Base-by-base conservation (phyloP, 352 stramenopile genomes). In the Pythium dissimile region DNA sequence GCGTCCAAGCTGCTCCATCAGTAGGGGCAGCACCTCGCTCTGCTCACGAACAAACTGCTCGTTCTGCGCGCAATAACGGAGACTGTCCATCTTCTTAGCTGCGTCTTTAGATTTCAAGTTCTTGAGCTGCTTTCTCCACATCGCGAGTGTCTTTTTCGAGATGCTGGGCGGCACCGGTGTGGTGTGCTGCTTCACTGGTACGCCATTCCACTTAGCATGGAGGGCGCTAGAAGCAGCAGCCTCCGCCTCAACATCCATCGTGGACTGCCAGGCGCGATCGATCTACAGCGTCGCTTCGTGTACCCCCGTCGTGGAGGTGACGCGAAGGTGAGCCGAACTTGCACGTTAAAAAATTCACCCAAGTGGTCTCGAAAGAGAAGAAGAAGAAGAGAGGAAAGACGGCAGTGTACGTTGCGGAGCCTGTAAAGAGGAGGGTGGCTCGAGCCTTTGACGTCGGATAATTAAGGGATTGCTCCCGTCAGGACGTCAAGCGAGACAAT, bases 81-180 rank as follows among this genome's bases (percentile, higher is more conserved):
- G 48, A 0, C 68, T 78, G n/a, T 87, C 77, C 11, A 73, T 66
- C 30, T 88, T 91, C 61, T 86, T 91, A 43, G 34, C 67, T 0
- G 62, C 32, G 52, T 91, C 78, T 70, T 87, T 91, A n/a, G 71
- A 54, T 47, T 88, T 89, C 16, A 91, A 63, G 28, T 73, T 71
- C 55, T 86, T 88, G 52, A 62, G 35, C 35, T 83, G 75, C 50
- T 77, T 86, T 32, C 86, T 91, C 60, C 60, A 67, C 28, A 49
- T 21, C n/a, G 53, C 53, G 1, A 59, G 47, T 0, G 60, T 67
- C 46, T 67, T 67, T 47, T 67, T 67, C 1, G 59, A 55, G 3
- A 66, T 35, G n/a, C 38, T 37, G 6, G 57, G 49, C 18, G 32
- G 38, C 28, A 34, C 18, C 10, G 56, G 37, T 15, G 38, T 12